Evolutionary conservation across 495 filamentous ascomycete genomes (phyloP).

Genomic region (Entonaema liquescens): DNA sequence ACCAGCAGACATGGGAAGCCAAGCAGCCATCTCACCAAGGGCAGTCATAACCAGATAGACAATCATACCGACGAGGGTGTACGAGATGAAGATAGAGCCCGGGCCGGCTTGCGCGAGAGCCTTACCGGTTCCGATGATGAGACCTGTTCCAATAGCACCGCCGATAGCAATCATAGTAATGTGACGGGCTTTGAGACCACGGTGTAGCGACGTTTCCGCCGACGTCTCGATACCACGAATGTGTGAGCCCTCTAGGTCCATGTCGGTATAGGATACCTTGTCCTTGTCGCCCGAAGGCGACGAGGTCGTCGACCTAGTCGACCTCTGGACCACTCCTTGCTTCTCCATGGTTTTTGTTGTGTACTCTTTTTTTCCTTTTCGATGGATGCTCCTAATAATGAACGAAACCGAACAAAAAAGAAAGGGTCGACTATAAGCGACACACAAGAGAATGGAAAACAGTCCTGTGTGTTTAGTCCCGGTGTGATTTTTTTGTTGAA

Average conservation of each 20-base stretch:
- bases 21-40: constrained; percentile 70
- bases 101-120: constrained; percentile 74
- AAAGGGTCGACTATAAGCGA: constrained; percentile 2
- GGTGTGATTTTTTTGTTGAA: constrained; percentile 20
- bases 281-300: constrained; percentile 38
- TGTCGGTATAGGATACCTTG: constrained; percentile 20
- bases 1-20: constrained; percentile 68
- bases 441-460: constrained; percentile 1
- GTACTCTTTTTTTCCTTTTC: background rate
- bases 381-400: background rate
- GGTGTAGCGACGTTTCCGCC: constrained; percentile 59
- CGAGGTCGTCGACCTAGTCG: constrained; percentile 41
- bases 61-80: constrained; percentile 58
- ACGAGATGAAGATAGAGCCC: constrained; percentile 74
- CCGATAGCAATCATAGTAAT: constrained; percentile 88
- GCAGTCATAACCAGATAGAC: constrained; percentile 60
- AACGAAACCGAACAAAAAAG: constrained; percentile 17
- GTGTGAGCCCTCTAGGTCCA: constrained; percentile 28
- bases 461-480: constrained; percentile 6
- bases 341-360: constrained; percentile 19
- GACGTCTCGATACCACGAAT: constrained; percentile 50
- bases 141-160: constrained; percentile 80
- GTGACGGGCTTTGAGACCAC: constrained; percentile 70
- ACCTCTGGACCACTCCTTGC: constrained; percentile 27
- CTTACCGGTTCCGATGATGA: constrained; percentile 64